These are phyloP conservation scores for Cryptococcus sp. DNA, from an alignment of 1,284 basidiomycete genomes.

Conservation along the genomic window DNA sequence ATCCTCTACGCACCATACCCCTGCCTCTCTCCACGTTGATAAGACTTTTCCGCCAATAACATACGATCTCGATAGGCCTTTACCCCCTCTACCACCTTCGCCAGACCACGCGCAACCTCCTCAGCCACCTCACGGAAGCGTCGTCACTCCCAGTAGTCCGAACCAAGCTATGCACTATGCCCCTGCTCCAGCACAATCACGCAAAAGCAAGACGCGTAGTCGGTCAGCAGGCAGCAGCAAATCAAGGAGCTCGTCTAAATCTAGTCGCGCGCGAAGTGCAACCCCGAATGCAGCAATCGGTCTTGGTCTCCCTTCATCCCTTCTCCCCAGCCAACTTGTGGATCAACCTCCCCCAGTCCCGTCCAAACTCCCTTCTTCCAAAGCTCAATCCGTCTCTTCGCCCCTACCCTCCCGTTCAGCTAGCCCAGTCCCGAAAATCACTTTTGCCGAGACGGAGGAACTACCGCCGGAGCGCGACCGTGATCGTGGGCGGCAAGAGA, in stretches of 20 bases:
- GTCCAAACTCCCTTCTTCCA: conserved; percentile 12
- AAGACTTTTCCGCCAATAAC: conserved; percentile 25
- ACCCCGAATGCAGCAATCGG: conserved; percentile 35
- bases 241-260: conserved; percentile 3
- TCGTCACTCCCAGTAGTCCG: conserved; percentile 47
- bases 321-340: conserved; percentile 7
- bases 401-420: conserved; percentile 36
- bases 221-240: conserved; percentile 15
- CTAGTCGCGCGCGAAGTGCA: conserved; percentile 18
- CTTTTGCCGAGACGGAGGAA: conserved; percentile 32
- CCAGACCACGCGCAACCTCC: conserved; percentile 5
- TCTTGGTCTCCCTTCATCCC: conserved; percentile 37
- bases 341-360: conserved; percentile 5
- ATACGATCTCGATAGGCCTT: conserved; percentile 25
- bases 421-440: conserved; percentile 39
- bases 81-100: conserved; percentile 33
- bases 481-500: conserved; percentile 5
- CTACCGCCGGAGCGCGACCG: neutral
- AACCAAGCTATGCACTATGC: conserved; percentile 18
- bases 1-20: neutral
- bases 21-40: conserved; percentile 3
- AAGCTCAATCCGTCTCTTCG: conserved; percentile 41
- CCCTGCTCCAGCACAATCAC: conserved; percentile 1
- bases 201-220: conserved; percentile 10
- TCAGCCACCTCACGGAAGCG: conserved; percentile 26